These are phyloP conservation scores for Fusarium scirpi DNA, from an alignment of 2,329 filamentous ascomycete genomes.

Conservation along the genomic window DNA sequence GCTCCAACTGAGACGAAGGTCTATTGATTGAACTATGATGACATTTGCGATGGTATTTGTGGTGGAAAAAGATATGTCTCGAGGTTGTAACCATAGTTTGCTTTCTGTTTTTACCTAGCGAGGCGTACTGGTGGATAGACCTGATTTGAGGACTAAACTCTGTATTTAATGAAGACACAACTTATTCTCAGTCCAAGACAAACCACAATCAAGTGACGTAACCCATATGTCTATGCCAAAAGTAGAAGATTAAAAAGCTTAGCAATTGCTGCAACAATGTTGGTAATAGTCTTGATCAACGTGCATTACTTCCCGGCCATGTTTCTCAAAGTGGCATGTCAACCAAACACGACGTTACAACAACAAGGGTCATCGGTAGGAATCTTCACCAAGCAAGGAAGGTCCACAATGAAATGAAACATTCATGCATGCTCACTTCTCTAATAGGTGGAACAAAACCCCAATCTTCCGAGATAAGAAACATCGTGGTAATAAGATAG, in stretches of 20 bases:
- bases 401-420: background rate
- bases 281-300: too few species aligned
- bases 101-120: background rate
- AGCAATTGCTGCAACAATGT: too few species aligned
- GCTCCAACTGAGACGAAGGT: background rate
- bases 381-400: background rate
- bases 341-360: background rate
- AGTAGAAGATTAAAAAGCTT: too few species aligned
- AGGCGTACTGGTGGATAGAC: background rate
- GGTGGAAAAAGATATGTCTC: fast-evolving
- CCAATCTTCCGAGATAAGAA: background rate
- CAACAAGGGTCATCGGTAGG: background rate
- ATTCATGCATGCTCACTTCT: background rate
- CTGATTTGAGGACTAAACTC: background rate
- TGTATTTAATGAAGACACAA: background rate
- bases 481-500: background rate
- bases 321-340: background rate
- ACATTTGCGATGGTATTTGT: fast-evolving
- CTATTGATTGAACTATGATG: background rate
- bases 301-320: background rate
- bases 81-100: background rate
- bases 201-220: too few species aligned
- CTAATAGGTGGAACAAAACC: background rate
- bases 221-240: too few species aligned
- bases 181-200: background rate